These are phyloP conservation scores for Meyerozyma guilliermondii DNA, from an alignment of 1,139 yeast genomes.

Conservation along the genomic window DNA sequence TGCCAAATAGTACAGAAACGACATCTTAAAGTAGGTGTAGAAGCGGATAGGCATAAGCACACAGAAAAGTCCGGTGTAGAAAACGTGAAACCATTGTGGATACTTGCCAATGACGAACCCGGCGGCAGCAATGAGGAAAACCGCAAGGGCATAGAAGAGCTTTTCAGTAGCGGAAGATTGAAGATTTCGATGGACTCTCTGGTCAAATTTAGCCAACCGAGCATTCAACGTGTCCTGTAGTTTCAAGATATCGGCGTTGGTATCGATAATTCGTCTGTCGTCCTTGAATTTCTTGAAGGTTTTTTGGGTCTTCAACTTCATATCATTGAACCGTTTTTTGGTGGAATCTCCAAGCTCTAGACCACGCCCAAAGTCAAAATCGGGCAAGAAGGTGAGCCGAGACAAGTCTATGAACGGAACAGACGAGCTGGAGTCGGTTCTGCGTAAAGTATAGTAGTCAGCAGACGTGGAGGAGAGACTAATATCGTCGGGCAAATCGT, in stretches of 20 bases:
- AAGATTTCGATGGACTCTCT: constrained; percentile 45
- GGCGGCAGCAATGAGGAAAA: constrained; percentile 60
- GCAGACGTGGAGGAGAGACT: constrained; percentile 4
- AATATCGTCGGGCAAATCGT: neutral
- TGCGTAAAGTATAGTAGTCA: constrained; percentile 2
- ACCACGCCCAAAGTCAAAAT: constrained; percentile 42
- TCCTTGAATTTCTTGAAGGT: constrained; percentile 22
- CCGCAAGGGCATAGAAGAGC: constrained; percentile 70
- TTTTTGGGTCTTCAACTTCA: constrained; percentile 34
- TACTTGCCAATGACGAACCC: constrained; percentile 77
- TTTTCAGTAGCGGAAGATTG: constrained; percentile 70
- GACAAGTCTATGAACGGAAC: constrained; percentile 34
- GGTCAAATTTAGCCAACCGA: constrained; percentile 53
- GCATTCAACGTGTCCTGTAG: constrained; percentile 31
- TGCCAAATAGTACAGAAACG: constrained; percentile 84
- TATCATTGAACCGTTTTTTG: constrained; percentile 28
- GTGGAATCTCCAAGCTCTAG: constrained; percentile 33
- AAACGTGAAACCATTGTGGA: constrained; percentile 73
- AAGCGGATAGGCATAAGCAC: constrained; percentile 80
- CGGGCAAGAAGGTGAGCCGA: constrained; percentile 33
- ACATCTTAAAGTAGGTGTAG: constrained; percentile 73
- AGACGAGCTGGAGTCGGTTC: constrained; percentile 33
- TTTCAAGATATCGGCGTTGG: constrained; percentile 21
- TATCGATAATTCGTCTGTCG: constrained; percentile 7
- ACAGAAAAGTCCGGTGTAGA: constrained; percentile 60